phyloP scores from a whole-genome alignment of 2,329 filamentous ascomycete species.

The Pyrenophora tritici-repentis region DNA sequence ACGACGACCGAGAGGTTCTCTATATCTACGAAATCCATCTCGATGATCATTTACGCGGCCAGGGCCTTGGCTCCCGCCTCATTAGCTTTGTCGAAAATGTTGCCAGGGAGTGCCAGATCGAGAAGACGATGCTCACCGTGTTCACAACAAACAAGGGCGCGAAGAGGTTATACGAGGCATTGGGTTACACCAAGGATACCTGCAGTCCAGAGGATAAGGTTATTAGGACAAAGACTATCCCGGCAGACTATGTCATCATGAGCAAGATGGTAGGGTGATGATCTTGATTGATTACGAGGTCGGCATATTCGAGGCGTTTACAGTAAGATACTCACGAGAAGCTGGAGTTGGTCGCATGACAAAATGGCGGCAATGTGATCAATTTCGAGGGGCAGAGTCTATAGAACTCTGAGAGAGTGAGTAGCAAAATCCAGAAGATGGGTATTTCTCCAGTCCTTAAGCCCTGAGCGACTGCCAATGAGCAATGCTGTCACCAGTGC shows the following conservation, averaged over 20 bases:
- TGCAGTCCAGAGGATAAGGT: slow-evolving; percentile 56
- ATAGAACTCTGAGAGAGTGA: no score
- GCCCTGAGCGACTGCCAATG: no score
- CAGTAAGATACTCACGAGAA: background rate
- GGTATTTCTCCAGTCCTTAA: no score
- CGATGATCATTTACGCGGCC: slow-evolving; percentile 60
- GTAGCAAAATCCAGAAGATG: no score
- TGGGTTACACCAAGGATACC: slow-evolving; percentile 62
- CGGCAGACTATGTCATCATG: slow-evolving; percentile 37
- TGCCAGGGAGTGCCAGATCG: slow-evolving; percentile 60
- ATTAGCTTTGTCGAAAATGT: slow-evolving; percentile 62
- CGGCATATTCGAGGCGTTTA: background rate
- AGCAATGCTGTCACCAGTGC: no score
- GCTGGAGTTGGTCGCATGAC: background rate
- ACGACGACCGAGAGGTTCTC: slow-evolving; percentile 60
- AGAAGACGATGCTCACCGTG: slow-evolving; percentile 76
- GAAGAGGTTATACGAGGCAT: slow-evolving; percentile 63
- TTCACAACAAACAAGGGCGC: slow-evolving; percentile 66
- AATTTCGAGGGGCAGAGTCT: no score
- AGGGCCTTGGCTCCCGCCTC: slow-evolving; percentile 65
- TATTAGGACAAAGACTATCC: slow-evolving; percentile 25
- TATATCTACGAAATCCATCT: slow-evolving; percentile 84
- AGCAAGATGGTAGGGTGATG: slow-evolving; percentile 19
- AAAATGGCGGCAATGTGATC: no score
- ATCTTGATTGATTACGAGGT: background rate